Evolutionary conservation across 352 stramenopile species (phyloP), one percentile per base, ranked within the genome.

Genomic region (Phytophthora nicotianae): DNA sequence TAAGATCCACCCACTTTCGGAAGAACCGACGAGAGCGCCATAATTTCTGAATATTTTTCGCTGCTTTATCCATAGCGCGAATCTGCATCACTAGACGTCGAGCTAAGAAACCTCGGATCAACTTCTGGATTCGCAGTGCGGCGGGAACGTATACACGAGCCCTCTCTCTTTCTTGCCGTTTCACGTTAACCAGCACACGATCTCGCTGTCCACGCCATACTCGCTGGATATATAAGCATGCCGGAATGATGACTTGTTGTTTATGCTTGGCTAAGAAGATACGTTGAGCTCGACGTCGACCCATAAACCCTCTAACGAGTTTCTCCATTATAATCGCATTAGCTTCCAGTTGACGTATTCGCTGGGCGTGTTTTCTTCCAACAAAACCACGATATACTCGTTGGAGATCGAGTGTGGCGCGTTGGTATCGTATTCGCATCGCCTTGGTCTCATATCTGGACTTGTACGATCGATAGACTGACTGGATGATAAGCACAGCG

Each of bases 401-500:
- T 29, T 91, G 72, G 14, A 92, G 72, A 10, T 61, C 17, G 0
- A 77, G 16, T 10, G 76, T 70, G 2, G 71, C 74, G 0, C 21
- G 6, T 0, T 61, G 16, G 58, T 88, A 85, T 6, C 14, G 38
- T 10, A 38, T 29, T 5, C 69, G 62, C 4, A 84, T 50, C 4
- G 27, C 48, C 9, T 71, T 75, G 0, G 82, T 91, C 5, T 60
- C 33, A 32, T 71, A 43, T 21, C 83, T 67, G 2, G 77, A 88
- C 3, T 72, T 61, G 21, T 78, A 75, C 6, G 78, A 84, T 8
- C 82, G 81, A 58, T 79, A 91, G 3, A 90, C 77, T 0, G 83
- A 85, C 63, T 94, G 86, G 14, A 91, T 72, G 48, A 91, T 76
- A 17, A 87, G 57, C 8, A 60, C 51, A 10, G 86, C 86, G 29